Conservation (phyloP, 73 alveolate species). For the Symbiodinium pilosum region DNA sequence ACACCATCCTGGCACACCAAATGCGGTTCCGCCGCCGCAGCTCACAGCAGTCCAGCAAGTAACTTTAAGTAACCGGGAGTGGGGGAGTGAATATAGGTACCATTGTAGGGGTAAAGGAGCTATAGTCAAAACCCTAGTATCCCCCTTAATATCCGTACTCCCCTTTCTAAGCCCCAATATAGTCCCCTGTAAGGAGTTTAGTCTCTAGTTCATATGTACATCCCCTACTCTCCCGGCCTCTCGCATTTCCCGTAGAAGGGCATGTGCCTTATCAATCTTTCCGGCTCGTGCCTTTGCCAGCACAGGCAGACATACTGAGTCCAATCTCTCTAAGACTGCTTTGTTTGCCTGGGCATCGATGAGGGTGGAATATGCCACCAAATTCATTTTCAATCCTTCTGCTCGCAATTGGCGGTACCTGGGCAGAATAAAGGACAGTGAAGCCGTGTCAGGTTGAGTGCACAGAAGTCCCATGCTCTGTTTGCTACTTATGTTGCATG, state of each 20-base stretch:
- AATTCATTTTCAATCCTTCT: conserved; percentile 46
- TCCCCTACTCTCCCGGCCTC: background rate
- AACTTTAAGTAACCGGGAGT: too few species aligned
- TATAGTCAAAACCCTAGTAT: too few species aligned
- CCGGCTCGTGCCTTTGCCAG: conserved; percentile 90
- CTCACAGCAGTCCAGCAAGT: too few species aligned
- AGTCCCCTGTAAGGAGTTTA: too few species aligned
- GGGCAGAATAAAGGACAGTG: background rate
- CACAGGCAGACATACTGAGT: too few species aligned
- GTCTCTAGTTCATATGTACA: too few species aligned
- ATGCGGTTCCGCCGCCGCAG: too few species aligned
- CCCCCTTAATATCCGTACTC: too few species aligned
- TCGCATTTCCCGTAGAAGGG: conserved; percentile 22
- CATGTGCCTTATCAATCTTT: conserved; percentile 39
- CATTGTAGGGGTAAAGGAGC: too few species aligned
- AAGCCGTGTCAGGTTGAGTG: background rate
- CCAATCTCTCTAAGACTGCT: background rate
- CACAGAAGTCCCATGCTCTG: too few species aligned
- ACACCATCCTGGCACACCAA: conserved; percentile 82
- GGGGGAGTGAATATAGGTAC: too few species aligned
- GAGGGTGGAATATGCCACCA: conserved; percentile 77
- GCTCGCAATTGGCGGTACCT: conserved; percentile 50
- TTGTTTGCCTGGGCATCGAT: conserved; percentile 48
- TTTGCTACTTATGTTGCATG: background rate
- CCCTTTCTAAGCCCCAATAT: too few species aligned